Percentiles rank a stretch among this genome's conserved stretches.
These are phyloP conservation scores for Volvox africanus DNA, from an alignment of 139 green algal genomes.

Conservation along the genomic window DNA sequence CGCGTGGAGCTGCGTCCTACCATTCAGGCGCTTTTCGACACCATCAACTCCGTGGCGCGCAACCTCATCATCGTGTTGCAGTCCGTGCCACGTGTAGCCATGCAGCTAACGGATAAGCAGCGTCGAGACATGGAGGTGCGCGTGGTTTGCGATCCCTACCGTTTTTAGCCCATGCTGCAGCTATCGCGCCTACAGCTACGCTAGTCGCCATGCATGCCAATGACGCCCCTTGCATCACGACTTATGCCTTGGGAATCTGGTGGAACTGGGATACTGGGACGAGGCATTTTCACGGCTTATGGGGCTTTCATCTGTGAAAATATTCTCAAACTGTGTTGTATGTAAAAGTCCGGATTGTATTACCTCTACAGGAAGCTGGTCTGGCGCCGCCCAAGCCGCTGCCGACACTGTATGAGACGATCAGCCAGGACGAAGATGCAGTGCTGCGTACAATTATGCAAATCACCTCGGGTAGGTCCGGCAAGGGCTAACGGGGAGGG, in stretches of 20 bases:
- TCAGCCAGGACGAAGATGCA: conserved; percentile 83
- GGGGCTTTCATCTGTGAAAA: too few species aligned
- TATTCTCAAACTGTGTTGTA: too few species aligned
- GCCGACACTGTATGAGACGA: conserved; percentile 77
- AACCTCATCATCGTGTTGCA: conserved; percentile 80
- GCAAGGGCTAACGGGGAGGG: too few species aligned
- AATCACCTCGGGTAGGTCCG: conserved; percentile 74
- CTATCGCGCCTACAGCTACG: too few species aligned
- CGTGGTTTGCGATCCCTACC: too few species aligned
- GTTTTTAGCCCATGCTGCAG: too few species aligned
- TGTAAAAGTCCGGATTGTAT: too few species aligned
- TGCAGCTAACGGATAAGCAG: conserved; percentile 72
- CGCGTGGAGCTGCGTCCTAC: conserved; percentile 80
- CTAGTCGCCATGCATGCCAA: too few species aligned
- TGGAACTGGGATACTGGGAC: too few species aligned
- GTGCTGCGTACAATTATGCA: conserved; percentile 82
- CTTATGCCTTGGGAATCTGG: too few species aligned
- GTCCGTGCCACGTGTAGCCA: conserved; percentile 74
- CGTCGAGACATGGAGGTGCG: conserved; percentile 54
- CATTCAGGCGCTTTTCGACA: conserved; percentile 87
- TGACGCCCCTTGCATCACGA: too few species aligned
- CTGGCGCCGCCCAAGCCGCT: conserved; percentile 59
- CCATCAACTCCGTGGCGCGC: conserved; percentile 76
- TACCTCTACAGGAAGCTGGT: conserved; percentile 33
- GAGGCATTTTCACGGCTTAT: too few species aligned